Conservation (phyloP, 176 grass and related monocot genomes). For the Oryza glaberrima region DNA sequence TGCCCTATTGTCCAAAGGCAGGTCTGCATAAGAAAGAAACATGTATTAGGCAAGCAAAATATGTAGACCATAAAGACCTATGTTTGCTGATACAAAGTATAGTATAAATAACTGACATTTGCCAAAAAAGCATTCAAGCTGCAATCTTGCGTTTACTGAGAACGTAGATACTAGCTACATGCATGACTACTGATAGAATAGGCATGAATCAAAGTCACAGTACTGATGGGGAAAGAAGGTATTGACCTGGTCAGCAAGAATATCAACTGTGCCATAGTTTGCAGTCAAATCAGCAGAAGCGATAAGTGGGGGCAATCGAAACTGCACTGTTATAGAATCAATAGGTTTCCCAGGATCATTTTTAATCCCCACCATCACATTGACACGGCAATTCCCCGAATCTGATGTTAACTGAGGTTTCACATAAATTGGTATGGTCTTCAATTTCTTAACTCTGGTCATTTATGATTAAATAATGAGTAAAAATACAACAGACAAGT, state of each 20-base stretch:
- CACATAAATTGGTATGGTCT: constrained; percentile 86
- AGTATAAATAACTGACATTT: neutral
- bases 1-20: constrained; percentile 88
- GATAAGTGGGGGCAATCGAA: constrained; percentile 76
- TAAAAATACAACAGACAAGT: neutral
- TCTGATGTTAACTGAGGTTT: constrained; percentile 86
- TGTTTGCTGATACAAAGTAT: neutral
- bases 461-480: constrained; percentile 30
- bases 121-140: neutral
- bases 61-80: neutral
- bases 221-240: constrained; percentile 4
- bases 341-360: constrained; percentile 98
- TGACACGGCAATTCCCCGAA: constrained; percentile 85
- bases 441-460: constrained; percentile 81
- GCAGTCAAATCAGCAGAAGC: constrained; percentile 89
- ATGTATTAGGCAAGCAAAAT: constrained; percentile 12
- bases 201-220: neutral
- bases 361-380: constrained; percentile 76
- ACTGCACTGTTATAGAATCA: constrained; percentile 87
- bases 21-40: constrained; percentile 54
- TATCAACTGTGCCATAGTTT: constrained; percentile 87
- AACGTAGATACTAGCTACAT: neutral
- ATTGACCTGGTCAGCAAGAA: constrained; percentile 82
- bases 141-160: neutral
- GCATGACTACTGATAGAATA: neutral